Evolutionary conservation across 2,329 filamentous ascomycete genomes (phyloP), one percentile per base, ranked within the genome.

Genomic region (Botrytis aclada): DNA sequence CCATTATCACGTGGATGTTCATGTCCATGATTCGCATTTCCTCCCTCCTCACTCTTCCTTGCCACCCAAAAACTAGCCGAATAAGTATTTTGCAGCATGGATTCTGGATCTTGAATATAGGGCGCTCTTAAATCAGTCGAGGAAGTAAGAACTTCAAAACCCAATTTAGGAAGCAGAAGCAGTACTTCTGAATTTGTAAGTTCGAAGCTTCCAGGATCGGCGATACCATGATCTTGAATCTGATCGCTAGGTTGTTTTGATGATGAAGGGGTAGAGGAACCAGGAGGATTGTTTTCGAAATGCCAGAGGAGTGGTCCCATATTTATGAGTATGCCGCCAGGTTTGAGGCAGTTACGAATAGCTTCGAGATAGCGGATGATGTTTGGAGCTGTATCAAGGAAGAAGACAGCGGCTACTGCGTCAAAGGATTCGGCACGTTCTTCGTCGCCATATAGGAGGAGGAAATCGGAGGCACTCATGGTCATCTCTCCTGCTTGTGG

Each of bases 351-450:
- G 80, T 92, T 88, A 60, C 84, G 85, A 71, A 98, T 93, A 2
- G 94, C 91, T 80, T 97, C 90, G 47, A 99, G 88, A 80, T 99
- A 99, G 3, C 92, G 89, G 71, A 98, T 92, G 45, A 98, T 81
- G 81, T 99, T 98, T 1, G 95, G 95, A 3, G 96, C 96, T 1
- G 96, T 99, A 81, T 99, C 97, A 73, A 99, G 91, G 84, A 99
- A 99, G 84, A 98, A 99, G 18, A 97, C 93, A 4, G 92, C 93
- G 0, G 93, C 90, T 2, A 98, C 93, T 1, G 92, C 94, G 79
- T 98, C 91, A 81, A 94, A 98, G 0, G 82, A 79, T 0, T 86
- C 86, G 14, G 83, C 82, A 77, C 93, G 88, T 0, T 88, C 86
- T 1, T 87, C 84, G 73, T 90, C 86, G 39, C 86, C 87, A 81